Evolutionary conservation across 495 filamentous ascomycete genomes (phyloP).

Genomic region (Penicillium crystallinum): DNA sequence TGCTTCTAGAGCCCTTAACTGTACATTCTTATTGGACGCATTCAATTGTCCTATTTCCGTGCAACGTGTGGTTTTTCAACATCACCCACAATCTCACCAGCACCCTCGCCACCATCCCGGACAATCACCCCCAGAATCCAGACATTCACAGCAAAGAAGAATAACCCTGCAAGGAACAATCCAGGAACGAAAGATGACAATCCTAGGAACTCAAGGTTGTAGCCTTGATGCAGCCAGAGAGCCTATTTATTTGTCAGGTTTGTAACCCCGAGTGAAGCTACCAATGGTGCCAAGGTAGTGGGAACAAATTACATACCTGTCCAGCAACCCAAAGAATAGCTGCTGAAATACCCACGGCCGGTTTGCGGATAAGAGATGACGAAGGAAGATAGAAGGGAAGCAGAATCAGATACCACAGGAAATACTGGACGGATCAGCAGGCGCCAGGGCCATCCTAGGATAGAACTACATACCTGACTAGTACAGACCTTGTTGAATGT

Average conservation of each 20-base stretch:
- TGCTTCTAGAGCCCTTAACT: neutral
- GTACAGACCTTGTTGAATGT: constrained; percentile 98
- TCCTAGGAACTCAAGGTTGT: constrained; percentile 81
- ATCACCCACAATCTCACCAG: neutral
- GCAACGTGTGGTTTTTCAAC: neutral
- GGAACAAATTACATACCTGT: constrained; percentile 46
- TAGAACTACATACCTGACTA: constrained; percentile 62
- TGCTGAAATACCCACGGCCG: constrained; percentile 56
- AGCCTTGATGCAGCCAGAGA: constrained; percentile 85
- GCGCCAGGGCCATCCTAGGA: neutral
- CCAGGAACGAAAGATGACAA: constrained; percentile 80
- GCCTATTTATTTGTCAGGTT: constrained; percentile 39
- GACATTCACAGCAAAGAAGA: constrained; percentile 79
- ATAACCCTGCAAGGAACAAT: constrained; percentile 65
- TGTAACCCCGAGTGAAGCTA: neutral
- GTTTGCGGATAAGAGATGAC: constrained; percentile 62
- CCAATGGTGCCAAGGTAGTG: neutral
- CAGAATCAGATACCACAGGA: constrained; percentile 94
- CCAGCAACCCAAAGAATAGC: constrained; percentile 65
- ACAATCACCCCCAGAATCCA: constrained; percentile 84
- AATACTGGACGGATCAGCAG: constrained; percentile 59
- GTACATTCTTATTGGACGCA: neutral
- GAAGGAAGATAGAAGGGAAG: constrained; percentile 83
- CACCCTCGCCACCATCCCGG: constrained; percentile 50
- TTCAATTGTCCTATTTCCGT: neutral